Base-by-base conservation (phyloP, 129 eudicot genomes). In the Arctium minus region DNA sequence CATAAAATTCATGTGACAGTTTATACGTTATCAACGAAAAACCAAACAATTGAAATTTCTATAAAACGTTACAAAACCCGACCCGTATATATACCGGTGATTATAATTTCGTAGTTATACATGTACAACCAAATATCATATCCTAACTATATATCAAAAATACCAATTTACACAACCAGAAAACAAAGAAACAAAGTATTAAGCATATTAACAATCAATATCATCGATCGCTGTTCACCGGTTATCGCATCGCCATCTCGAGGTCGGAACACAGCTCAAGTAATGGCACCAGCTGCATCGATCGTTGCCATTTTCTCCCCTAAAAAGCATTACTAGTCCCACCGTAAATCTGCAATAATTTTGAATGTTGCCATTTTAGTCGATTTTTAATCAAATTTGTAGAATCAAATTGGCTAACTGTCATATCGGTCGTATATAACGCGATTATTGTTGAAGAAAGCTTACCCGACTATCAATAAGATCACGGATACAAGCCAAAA, bases 201-300 rank as follows among this genome's bases (percentile, higher is more conserved):
- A 44, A 72, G n/a, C 56, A 60, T 71, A 73, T 81, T 37, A 81
- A 81, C 74, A 73, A 10, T 36, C 78, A 35, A 80, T 22, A 53
- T 36, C n/a, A 37, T n/a, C 31, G 4, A 6, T 15, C 22, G 1
- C 30, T 78, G 69, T 78, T 76, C 79, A 77, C 78, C 85, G 86
- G 83, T 91, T 85, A 70, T 87, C 80, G 46, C 98, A 95, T 22
- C 82, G 81, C 97, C 97, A 95, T 91, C 86, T 94, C 30, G 97
- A 89, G 72, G 97, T 91, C 48, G 92, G 97, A 77, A 91, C 88
- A 78, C 98, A 95, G 84, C 92, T 95, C 75, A 92, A 78, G 79
- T 95, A 87, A 81, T 85, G 97, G 84, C 98, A 95, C 98, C 98
- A 91, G 87, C 94, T 90, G 86, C 98, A 95, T 65, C 72, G 92